A percentile compares a stretch with the other conserved stretches of the same genome.
Conservation (phyloP, 805 yeast species). For the Yamadazyma nakazawae region DNA sequence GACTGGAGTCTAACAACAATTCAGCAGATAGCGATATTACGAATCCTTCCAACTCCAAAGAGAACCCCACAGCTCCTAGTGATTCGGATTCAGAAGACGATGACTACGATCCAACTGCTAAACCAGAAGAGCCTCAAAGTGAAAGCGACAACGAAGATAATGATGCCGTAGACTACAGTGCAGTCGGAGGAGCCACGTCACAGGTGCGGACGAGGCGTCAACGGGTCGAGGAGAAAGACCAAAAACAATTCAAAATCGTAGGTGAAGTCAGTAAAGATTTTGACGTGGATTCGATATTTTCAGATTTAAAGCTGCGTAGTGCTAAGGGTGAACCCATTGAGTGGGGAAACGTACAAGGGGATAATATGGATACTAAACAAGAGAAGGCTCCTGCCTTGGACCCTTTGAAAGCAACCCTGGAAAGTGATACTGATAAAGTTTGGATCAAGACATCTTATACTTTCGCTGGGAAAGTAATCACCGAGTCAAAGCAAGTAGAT, state of each 20-base stretch:
- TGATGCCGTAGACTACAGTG: conserved; percentile 42
- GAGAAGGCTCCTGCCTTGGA: conserved; percentile 5
- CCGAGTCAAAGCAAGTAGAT: conserved; percentile 77
- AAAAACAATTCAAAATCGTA: conserved; percentile 3
- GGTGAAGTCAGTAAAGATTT: conserved; percentile 15
- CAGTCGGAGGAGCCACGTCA: conserved; percentile 51
- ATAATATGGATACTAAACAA: not conserved
- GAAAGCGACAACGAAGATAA: conserved; percentile 29
- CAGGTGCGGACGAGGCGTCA: conserved; percentile 70
- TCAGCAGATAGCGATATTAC: not conserved
- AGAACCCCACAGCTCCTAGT: not conserved
- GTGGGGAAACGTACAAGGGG: conserved; percentile 7
- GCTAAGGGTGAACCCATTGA: conserved; percentile 12
- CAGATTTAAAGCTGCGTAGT: conserved; percentile 16
- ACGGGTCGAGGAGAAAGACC: conserved; percentile 38
- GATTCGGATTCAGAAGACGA: conserved; percentile 21
- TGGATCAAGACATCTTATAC: conserved; percentile 75
- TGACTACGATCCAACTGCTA: conserved; percentile 28
- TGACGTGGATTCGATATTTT: conserved; percentile 33
- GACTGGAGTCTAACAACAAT: not conserved
- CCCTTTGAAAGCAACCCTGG: not conserved
- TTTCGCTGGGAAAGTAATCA: conserved; percentile 82
- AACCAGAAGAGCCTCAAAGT: conserved; percentile 23
- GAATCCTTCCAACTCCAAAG: not conserved
- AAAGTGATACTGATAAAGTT: conserved; percentile 47